A percentile compares a stretch with the other conserved stretches of the same genome.
phyloP scores from a whole-genome alignment of 2,329 filamentous ascomycete species.

The Knoxdaviesia capensis region DNA sequence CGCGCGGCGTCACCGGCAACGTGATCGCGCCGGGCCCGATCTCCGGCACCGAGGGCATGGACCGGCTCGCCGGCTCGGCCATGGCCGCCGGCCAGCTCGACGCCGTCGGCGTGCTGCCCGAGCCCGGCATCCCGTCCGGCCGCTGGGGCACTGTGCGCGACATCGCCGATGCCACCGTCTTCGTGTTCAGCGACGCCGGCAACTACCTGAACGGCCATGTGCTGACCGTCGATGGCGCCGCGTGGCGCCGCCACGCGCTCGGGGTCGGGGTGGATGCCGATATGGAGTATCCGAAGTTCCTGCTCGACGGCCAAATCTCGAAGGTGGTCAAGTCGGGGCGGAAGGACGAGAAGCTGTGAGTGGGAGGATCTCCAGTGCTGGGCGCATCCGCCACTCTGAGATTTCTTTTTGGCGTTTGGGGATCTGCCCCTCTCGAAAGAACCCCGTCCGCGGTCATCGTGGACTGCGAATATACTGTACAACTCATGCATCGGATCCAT shows the following conservation, averaged over 20 bases:
- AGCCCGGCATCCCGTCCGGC: conserved; percentile 43
- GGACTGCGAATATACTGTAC: no score
- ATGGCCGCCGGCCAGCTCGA: no score
- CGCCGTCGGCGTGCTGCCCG: conserved; percentile 1
- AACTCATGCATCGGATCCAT: no score
- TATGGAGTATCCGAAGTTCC: conserved; percentile 32
- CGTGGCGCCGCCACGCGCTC: conserved; percentile 30
- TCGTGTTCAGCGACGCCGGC: conserved; percentile 66
- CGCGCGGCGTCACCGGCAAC: conserved; percentile 70
- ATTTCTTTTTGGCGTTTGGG: no score
- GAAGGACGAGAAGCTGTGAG: conserved; percentile 20
- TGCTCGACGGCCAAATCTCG: conserved; percentile 15
- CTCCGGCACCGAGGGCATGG: conserved; percentile 62
- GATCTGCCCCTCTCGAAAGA: no score
- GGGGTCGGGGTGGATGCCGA: conserved; percentile 24
- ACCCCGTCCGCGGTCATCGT: no score
- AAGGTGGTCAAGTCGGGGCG: conserved; percentile 13
- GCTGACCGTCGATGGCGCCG: conserved; percentile 50
- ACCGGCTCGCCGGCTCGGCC: conserved; percentile 29
- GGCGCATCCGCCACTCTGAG: no score
- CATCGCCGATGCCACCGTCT: conserved; percentile 83
- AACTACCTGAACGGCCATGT: conserved; percentile 73
- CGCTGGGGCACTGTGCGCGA: conserved; percentile 66
- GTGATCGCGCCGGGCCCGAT: conserved; percentile 80
- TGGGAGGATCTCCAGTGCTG: not conserved